A percentile compares a stretch with the other conserved stretches of the same genome.
phyloP scores from a whole-genome alignment of 257 asterid species.

The Mitragyna speciosa region DNA sequence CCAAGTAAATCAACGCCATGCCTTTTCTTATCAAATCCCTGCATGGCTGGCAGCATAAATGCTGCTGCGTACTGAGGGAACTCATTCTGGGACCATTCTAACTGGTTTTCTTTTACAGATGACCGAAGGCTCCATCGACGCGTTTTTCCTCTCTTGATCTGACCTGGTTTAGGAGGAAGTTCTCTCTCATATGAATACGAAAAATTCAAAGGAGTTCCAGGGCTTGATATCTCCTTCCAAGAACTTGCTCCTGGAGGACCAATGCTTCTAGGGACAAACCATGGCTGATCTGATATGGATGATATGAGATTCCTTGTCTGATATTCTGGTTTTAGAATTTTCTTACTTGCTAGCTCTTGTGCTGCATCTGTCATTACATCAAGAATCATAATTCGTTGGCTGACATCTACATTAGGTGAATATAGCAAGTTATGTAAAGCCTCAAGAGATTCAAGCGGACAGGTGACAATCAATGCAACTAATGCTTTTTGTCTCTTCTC shows the following conservation, averaged over 20 bases:
- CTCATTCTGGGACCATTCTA: conserved; percentile 56
- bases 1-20: conserved; percentile 91
- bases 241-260: conserved; percentile 77
- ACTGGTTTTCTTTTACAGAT: conserved; percentile 38
- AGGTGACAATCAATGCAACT: conserved; percentile 64
- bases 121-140: conserved; percentile 68
- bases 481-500: conserved; percentile 78
- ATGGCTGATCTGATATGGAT: conserved; percentile 63
- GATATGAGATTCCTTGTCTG: conserved; percentile 49
- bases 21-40: conserved; percentile 80
- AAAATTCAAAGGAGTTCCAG: conserved; percentile 74
- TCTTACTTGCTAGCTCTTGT: conserved; percentile 74
- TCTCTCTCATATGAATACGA: conserved; percentile 90
- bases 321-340: conserved; percentile 38
- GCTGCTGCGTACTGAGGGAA: conserved; percentile 92
- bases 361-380: conserved; percentile 91
- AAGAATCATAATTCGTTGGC: conserved; percentile 90
- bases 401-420: conserved; percentile 78
- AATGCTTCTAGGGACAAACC: conserved; percentile 68
- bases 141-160: conserved; percentile 60
- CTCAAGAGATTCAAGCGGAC: conserved; percentile 79
- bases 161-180: conserved; percentile 62
- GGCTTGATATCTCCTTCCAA: conserved; percentile 79
- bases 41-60: conserved; percentile 96
- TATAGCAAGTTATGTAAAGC: conserved; percentile 68